Evolutionary conservation across 176 grass and related monocot genomes (phyloP).

Genomic region (Phyllostachys edulis): DNA sequence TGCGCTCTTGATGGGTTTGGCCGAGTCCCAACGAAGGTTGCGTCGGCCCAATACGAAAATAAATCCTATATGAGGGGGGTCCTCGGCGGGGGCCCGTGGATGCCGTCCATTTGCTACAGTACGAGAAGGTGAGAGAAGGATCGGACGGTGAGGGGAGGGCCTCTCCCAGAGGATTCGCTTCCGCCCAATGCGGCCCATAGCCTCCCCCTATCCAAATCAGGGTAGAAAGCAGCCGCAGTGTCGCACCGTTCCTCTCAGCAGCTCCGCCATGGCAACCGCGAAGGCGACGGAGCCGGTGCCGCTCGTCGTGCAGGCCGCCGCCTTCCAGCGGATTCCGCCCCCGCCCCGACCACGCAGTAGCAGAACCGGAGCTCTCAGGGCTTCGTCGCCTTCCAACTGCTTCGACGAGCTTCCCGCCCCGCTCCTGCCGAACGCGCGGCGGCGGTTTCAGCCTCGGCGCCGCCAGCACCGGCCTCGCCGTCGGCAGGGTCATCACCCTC

Average conservation of each 20-base stretch:
- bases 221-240: background rate
- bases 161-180: too few species aligned
- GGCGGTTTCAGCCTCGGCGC: conserved; percentile 69
- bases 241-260: background rate
- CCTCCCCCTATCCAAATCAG: background rate
- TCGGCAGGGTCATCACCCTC: conserved; percentile 61
- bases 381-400: background rate
- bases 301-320: conserved; percentile 6
- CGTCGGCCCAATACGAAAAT: background rate
- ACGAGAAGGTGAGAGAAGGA: too few species aligned
- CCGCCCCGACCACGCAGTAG: background rate
- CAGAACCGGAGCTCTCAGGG: conserved; percentile 7
- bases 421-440: conserved; percentile 68
- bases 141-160: too few species aligned
- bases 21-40: background rate
- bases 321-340: background rate
- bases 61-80: too few species aligned
- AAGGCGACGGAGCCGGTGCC: conserved; percentile 23
- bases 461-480: conserved; percentile 61
- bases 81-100: too few species aligned
- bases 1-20: background rate
- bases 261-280: conserved; percentile 17
- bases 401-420: conserved; percentile 22
- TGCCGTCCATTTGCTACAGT: too few species aligned
- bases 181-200: conserved; percentile 6